phyloP scores from a whole-genome alignment of 2,329 filamentous ascomycete species.

The Colletotrichum sp. region DNA sequence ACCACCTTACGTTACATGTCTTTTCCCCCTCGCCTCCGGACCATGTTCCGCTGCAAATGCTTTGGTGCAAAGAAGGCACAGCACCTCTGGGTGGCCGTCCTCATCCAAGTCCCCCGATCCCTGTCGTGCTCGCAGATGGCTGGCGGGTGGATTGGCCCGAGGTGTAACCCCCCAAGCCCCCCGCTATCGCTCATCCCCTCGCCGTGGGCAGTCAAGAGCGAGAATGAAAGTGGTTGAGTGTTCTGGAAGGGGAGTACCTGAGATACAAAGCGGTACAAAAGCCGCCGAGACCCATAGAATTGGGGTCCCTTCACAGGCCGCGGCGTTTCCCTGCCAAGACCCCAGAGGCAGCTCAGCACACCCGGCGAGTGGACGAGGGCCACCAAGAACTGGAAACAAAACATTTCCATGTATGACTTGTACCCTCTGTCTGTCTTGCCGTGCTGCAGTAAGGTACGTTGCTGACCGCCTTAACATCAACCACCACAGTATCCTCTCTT shows the following conservation, averaged over 20 bases:
- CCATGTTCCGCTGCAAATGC: background rate
- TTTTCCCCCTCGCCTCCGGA: background rate
- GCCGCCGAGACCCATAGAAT: background rate
- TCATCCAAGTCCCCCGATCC: background rate
- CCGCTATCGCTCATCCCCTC: background rate
- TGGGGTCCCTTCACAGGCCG: background rate
- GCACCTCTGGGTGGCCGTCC: background rate
- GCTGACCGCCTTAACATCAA: background rate
- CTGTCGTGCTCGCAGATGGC: background rate
- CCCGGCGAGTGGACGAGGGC: slow-evolving; percentile 3
- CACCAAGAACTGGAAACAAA: background rate
- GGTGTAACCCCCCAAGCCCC: background rate
- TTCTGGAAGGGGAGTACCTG: background rate
- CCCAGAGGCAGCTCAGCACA: background rate
- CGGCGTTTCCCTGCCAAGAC: slow-evolving; percentile 11
- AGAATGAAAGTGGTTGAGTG: background rate
- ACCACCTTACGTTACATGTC: background rate
- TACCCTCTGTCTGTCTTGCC: background rate
- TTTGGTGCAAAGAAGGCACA: background rate
- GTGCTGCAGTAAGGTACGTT: background rate
- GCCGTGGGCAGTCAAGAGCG: background rate
- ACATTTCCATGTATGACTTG: background rate
- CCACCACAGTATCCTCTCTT: background rate
- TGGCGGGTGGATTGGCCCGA: background rate
- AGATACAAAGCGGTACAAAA: background rate